Evolutionary conservation across 257 asterid genomes (phyloP), one percentile per base, ranked within the genome.

Genomic region (Capsicum baccatum): DNA sequence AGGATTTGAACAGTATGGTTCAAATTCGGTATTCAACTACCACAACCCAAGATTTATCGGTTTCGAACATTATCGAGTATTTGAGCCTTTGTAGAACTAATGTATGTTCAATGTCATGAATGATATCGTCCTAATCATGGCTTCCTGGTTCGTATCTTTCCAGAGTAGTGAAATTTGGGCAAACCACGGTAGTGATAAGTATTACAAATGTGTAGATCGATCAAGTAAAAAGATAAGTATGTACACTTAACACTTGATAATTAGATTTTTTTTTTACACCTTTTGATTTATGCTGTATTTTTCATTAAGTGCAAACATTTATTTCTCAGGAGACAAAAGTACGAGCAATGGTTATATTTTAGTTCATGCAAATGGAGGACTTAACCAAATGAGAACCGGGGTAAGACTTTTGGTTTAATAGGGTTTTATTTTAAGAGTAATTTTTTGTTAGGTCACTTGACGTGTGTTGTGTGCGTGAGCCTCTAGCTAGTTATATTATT

Each of bases 321-420:
- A 58, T 71, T 69, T 8, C 56, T 16, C 68, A 89, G 92, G 82
- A 50, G 44, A 73, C 54, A 73, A 52, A 74, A 71, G 47, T 74
- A 84, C 11, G 17, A 80, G 87, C 79, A 87, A 86, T 79, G 92
- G 92, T 5, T 84, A 89, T 37, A 60, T 89, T 26, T 17, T 89
- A 19, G 86, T 84, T 81, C 90, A 59, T 79, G 87, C 92, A 81
- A 89, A 89, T 86, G 92, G 92, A 6, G 92, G 92, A 62, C 58
- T 89, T 37, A 89, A 87, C 82, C 92, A 89, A 81, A 89, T 89
- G 92, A 87, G 83, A 86, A 84, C 88, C 21, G 92, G 92, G 70
- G 92, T 87, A 84, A 79, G 86, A 59, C 16, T 15, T 64, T 37
- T 47, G 3, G 79, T 59, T 35, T 42, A 10, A 78, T 44, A 78